Evolutionary conservation across 495 filamentous ascomycete species (phyloP).

Genomic region (Lasiosphaeria ovina): DNA sequence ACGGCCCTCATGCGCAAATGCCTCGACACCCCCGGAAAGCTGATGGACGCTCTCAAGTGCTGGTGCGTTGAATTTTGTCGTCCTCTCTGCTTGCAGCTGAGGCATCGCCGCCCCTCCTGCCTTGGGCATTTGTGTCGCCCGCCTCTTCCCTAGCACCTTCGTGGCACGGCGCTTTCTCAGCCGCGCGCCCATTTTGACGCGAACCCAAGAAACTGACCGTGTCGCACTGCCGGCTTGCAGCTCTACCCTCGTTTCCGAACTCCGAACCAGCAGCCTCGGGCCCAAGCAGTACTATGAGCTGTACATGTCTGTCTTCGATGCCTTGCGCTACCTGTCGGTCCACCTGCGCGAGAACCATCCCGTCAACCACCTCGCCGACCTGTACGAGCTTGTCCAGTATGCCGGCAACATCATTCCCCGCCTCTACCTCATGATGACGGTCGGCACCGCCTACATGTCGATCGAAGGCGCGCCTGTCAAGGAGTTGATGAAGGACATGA

Average conservation of each 20-base stretch:
- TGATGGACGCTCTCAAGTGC: slow-evolving; percentile 99
- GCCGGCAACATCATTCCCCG: slow-evolving; percentile 96
- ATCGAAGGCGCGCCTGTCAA: slow-evolving; percentile 98
- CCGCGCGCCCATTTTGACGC: not conserved
- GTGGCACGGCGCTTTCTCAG: no score
- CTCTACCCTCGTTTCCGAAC: slow-evolving; percentile 94
- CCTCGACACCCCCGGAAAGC: slow-evolving; percentile 93
- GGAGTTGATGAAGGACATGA: slow-evolving; percentile 99
- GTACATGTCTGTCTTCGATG: slow-evolving; percentile 99
- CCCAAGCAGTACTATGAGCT: slow-evolving; percentile 99
- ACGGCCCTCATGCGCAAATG: slow-evolving; percentile 94
- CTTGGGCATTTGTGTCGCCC: not conserved
- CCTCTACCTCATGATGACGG: slow-evolving; percentile 97
- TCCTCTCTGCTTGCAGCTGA: slow-evolving; percentile 3
- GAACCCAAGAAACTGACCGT: not conserved
- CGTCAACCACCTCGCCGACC: slow-evolving; percentile 93
- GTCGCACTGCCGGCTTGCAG: slow-evolving; percentile 42
- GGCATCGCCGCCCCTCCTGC: not conserved
- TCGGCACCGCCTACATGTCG: slow-evolving; percentile 98
- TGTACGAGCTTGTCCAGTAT: slow-evolving; percentile 99
- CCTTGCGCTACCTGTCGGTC: slow-evolving; percentile 90
- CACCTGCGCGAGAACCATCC: slow-evolving; percentile 97
- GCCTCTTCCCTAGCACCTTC: no score
- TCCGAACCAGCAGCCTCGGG: slow-evolving; percentile 90
- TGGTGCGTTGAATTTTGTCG: slow-evolving; percentile 59